Evolutionary conservation across 257 asterid genomes (phyloP).

Genomic region (Craterostigma plantagineum): DNA sequence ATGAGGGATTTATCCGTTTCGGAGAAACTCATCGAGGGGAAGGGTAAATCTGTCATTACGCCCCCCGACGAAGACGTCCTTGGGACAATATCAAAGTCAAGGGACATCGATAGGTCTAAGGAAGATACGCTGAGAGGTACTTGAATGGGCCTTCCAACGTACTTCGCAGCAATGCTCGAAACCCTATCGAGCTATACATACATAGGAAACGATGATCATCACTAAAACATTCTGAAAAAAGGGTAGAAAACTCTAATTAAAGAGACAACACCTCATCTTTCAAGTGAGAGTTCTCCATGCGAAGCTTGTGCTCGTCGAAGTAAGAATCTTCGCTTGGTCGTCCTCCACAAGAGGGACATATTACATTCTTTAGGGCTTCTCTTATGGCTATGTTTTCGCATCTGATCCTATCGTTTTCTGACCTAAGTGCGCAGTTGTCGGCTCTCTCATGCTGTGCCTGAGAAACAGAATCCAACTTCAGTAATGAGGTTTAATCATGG

Average conservation of each 20-base stretch:
- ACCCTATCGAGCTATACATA: slow-evolving; percentile 60
- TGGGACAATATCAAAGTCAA: slow-evolving; percentile 71
- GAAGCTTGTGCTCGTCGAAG: slow-evolving; percentile 5
- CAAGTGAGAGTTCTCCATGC: slow-evolving; percentile 4
- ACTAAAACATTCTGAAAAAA: not conserved
- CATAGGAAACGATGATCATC: too few relatives aligned
- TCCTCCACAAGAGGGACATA: slow-evolving; percentile 3
- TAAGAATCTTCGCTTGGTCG: not conserved
- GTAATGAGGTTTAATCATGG: too few relatives aligned
- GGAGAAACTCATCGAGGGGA: slow-evolving; percentile 33
- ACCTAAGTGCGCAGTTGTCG: slow-evolving; percentile 2
- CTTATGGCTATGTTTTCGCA: slow-evolving; percentile 4
- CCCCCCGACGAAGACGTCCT: slow-evolving; percentile 25
- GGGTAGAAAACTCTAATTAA: not conserved
- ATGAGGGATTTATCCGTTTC: slow-evolving; percentile 77
- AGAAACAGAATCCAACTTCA: too few relatives aligned
- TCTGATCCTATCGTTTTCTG: slow-evolving; percentile 6
- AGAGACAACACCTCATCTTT: slow-evolving; percentile 1
- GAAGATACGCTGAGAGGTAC: slow-evolving; percentile 82
- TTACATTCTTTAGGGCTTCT: slow-evolving; percentile 4
- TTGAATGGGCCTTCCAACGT: slow-evolving; percentile 90
- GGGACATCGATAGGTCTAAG: slow-evolving; percentile 69
- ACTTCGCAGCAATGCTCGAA: slow-evolving; percentile 88
- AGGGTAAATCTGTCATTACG: slow-evolving; percentile 19
- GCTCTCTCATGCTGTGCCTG: slow-evolving; percentile 6